These are phyloP conservation scores for Corniculantispora saksenae DNA, from an alignment of 2,329 filamentous ascomycete genomes.

Conservation along the genomic window DNA sequence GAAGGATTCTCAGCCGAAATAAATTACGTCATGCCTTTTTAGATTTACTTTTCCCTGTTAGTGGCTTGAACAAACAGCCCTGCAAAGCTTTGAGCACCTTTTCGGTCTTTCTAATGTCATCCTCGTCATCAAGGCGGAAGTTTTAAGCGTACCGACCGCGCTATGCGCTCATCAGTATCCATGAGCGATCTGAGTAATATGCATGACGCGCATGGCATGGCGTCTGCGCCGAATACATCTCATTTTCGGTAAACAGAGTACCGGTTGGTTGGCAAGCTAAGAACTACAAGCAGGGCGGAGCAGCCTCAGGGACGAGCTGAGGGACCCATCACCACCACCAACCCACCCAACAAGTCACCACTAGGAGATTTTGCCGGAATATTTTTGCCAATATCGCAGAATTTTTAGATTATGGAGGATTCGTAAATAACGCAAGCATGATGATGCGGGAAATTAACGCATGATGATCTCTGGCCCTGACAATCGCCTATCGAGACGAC, in stretches of 20 bases:
- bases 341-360: neutral
- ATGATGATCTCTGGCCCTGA: neutral
- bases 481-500: neutral
- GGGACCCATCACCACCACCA: neutral
- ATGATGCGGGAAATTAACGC: neutral
- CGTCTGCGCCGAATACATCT: neutral
- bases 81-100: neutral
- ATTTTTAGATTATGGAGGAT: neutral
- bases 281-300: neutral
- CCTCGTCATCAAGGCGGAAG: neutral
- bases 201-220: neutral
- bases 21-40: neutral
- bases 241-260: neutral
- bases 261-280: neutral
- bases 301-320: neutral
- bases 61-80: neutral
- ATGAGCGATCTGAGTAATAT: neutral
- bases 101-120: neutral
- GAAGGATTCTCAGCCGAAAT: neutral
- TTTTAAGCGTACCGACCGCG: neutral
- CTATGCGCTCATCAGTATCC: neutral
- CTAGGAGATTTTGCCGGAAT: neutral
- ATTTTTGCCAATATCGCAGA: neutral
- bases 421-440: neutral
- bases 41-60: neutral